Evolutionary conservation across 2,329 filamentous ascomycete species (phyloP), one percentile per base, ranked within the genome.

Genomic region (Scopulariopsis brevicaulis): DNA sequence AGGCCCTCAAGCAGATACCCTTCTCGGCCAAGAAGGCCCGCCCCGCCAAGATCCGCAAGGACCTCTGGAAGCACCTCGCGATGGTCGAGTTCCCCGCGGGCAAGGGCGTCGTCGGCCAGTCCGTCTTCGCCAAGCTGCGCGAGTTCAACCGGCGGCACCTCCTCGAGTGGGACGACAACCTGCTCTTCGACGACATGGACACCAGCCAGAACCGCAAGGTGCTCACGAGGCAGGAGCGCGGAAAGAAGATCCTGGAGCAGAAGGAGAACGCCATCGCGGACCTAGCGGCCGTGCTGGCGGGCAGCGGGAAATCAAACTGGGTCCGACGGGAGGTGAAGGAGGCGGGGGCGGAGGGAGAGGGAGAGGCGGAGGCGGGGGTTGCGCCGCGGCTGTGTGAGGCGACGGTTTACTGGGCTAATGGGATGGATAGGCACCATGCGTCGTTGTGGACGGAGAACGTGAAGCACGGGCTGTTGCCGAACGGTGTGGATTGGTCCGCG

Each of bases 11-110:
- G 64, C 82, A 85, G 66, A 69, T 87, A 60, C 79, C 82, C 54
- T 87, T 80, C 73, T 83, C 83, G 62, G 84, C 84, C 70, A 87
- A 87, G 68, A 86, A 88, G 70, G 77, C 81, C 53, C 79, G 81
- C 62, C 83, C 83, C 2, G 68, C 78, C 57, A 82, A 81, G 64
- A 72, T 87, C 46, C 82, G 85, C 59, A 85, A 83, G 69, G 85
- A 88, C 72, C 81, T 83, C 70, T 87, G 85, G 84, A 72, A 73
- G 37, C 81, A 81, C 7, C 71, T 87, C 64, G 83, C 82, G 55
- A 70, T 78, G 61, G 80, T 87, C 60, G 72, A 78, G 65, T 83
- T 88, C 66, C 77, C 77, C 51, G 60, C 70, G 52, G 79, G 78
- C 51, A 70, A 74, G 46, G 79, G 78, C 59, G 66, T 71, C 28